Percentiles rank a stretch among this genome's conserved stretches.
These are phyloP conservation scores for Plasmodium falciparum DNA, from an alignment of 169 alveolate species.

Conservation along the genomic window DNA sequence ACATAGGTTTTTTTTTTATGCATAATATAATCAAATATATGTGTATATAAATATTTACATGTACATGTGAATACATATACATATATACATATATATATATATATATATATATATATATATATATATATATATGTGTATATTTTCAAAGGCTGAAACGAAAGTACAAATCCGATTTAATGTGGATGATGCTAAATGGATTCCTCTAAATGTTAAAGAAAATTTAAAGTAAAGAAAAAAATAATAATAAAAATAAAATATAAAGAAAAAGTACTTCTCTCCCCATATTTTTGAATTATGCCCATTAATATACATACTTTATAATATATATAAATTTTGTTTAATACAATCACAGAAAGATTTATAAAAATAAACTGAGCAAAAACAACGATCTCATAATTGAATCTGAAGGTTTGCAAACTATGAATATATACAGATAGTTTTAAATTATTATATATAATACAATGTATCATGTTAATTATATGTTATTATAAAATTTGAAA, in stretches of 20 bases:
- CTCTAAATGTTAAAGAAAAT: slow-evolving; percentile 78
- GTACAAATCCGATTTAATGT: slow-evolving; percentile 85
- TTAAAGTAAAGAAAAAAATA: slow-evolving; percentile 75
- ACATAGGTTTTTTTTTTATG: neutral
- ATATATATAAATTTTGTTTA: neutral
- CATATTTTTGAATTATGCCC: neutral
- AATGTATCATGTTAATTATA: no score
- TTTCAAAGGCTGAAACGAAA: slow-evolving; percentile 84
- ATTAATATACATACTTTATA: neutral
- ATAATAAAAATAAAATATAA: neutral
- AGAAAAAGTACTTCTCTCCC: neutral
- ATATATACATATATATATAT: neutral
- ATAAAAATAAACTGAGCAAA: slow-evolving; percentile 42
- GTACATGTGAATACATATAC: neutral
- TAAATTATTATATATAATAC: no score
- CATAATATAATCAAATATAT: neutral
- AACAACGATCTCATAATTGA: slow-evolving; percentile 53
- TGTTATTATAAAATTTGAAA: no score
- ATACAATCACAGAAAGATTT: slow-evolving; percentile 22
- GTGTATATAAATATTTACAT: neutral
- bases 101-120: neutral
- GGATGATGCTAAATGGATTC: slow-evolving; percentile 81
- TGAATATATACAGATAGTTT: neutral
- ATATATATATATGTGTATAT: neutral
- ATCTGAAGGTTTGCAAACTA: slow-evolving; percentile 31